Evolutionary conservation across 192 early-diverging fungal genomes (phyloP).

Genomic region (Paraglomus brasilianum): DNA sequence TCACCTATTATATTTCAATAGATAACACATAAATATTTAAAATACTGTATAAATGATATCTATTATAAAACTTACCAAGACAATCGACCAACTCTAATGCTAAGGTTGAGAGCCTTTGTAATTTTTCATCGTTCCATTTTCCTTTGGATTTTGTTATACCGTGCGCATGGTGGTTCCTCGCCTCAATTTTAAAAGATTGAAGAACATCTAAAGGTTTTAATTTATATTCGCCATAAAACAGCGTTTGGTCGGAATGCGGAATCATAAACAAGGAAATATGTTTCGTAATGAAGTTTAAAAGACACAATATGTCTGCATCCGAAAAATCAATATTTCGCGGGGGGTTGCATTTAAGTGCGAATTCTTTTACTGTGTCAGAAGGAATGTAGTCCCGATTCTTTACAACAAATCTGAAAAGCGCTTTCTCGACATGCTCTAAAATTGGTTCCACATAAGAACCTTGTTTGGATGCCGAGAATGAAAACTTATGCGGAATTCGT

Average conservation of each 20-base stretch:
- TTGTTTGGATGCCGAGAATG: constrained; percentile 22
- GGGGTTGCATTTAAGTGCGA: constrained; percentile 24
- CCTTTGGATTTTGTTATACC: constrained; percentile 24
- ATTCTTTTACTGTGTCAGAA: constrained; percentile 24
- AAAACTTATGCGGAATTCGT: constrained; percentile 25
- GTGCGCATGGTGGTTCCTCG: constrained; percentile 17
- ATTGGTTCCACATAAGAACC: constrained; percentile 28
- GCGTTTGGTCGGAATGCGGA: constrained; percentile 20
- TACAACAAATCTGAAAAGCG: constrained; percentile 22
- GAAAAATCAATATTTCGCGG: constrained; percentile 25
- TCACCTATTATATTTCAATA: constrained; percentile 27
- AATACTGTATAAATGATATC: constrained; percentile 30
- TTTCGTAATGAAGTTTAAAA: constrained; percentile 26
- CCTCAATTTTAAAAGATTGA: constrained; percentile 25
- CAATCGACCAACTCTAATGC: constrained; percentile 26
- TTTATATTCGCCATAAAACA: constrained; percentile 26
- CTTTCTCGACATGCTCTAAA: constrained; percentile 25
- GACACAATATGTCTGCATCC: constrained; percentile 23
- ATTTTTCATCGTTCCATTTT: constrained; percentile 16
- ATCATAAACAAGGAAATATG: constrained; percentile 24
- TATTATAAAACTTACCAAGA: constrained; percentile 26
- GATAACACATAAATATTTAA: constrained; percentile 27
- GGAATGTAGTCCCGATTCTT: constrained; percentile 23
- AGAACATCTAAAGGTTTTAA: constrained; percentile 23
- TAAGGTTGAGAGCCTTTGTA: constrained; percentile 22